Percentiles rank a stretch among this genome's conserved stretches.
These are phyloP conservation scores for Vigna angularis DNA, from an alignment of 306 rosid genomes.

Conservation along the genomic window DNA sequence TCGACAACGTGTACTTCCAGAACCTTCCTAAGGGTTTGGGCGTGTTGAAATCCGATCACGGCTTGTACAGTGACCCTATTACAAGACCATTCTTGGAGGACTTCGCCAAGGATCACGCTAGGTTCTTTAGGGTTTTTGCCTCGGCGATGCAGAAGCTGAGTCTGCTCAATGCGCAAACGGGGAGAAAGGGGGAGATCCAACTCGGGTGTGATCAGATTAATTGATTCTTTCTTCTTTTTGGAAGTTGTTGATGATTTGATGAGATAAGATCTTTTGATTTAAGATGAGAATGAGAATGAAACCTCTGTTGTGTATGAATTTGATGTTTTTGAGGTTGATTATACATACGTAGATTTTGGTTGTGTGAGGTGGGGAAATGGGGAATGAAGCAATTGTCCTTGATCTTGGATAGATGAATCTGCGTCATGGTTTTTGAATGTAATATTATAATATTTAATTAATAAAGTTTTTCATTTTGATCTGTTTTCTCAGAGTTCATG, in stretches of 20 bases:
- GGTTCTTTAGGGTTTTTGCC: constrained; percentile 68
- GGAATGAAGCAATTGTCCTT: too few species aligned
- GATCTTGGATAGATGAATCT: too few species aligned
- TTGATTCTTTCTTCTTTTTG: constrained; percentile 23
- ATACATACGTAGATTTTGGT: too few species aligned
- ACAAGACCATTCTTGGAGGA: constrained; percentile 66
- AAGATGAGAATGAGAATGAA: too few species aligned
- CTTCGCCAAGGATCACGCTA: constrained; percentile 60
- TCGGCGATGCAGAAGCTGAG: constrained; percentile 83
- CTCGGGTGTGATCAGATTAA: constrained; percentile 84
- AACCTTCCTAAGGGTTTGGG: constrained; percentile 77
- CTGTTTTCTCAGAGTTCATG: neutral
- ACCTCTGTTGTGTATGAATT: too few species aligned
- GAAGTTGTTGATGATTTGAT: neutral
- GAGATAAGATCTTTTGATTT: too few species aligned
- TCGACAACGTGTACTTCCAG: constrained; percentile 82
- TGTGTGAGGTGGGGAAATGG: too few species aligned
- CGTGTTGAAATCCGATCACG: constrained; percentile 77
- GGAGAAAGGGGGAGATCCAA: constrained; percentile 80
- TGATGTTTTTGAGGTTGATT: too few species aligned
- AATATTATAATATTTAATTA: constrained; percentile 4
- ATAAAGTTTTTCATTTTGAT: constrained; percentile 7
- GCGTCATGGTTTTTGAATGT: too few species aligned
- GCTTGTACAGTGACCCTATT: constrained; percentile 54
- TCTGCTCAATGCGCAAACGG: constrained; percentile 60